Evolutionary conservation across 2,329 filamentous ascomycete species (phyloP).

Genomic region (Colletotrichum sp.): DNA sequence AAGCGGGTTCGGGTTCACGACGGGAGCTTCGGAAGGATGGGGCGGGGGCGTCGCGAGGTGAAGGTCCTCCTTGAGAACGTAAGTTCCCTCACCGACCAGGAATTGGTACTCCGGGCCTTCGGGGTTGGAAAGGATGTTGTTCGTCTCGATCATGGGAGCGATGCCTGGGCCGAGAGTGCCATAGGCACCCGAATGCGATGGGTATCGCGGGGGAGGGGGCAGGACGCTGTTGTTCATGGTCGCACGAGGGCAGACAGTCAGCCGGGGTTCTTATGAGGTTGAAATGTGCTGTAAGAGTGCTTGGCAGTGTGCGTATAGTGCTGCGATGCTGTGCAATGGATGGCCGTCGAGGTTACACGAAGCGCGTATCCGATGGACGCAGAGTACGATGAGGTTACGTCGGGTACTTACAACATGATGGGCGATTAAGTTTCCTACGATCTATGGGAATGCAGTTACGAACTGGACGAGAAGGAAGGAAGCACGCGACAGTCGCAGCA

Average conservation of each 20-base stretch:
- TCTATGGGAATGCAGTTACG: not conserved
- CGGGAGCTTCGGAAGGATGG: constrained; percentile 90
- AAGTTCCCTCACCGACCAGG: constrained; percentile 95
- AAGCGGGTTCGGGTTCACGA: constrained; percentile 88
- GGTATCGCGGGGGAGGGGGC: constrained; percentile 86
- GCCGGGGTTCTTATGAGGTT: not conserved
- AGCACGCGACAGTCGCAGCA: not conserved
- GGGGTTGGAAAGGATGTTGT: constrained; percentile 84
- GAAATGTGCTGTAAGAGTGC: not conserved
- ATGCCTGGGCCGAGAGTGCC: constrained; percentile 71
- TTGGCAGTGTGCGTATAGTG: not conserved
- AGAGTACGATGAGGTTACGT: not conserved
- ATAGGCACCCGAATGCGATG: constrained; percentile 74
- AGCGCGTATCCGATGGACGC: not conserved
- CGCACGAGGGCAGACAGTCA: not conserved
- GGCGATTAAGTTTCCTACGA: not conserved
- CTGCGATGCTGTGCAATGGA: not conserved
- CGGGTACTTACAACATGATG: constrained; percentile 19
- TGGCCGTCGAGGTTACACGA: not conserved
- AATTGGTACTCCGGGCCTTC: constrained; percentile 86
- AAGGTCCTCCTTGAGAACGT: constrained; percentile 87
- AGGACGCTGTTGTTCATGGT: constrained; percentile 66
- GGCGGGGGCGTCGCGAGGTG: constrained; percentile 93
- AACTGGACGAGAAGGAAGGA: not conserved
- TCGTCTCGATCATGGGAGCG: constrained; percentile 86